Conservation (phyloP, 2,329 filamentous ascomycete species). For the Magnaporthales sp. region DNA sequence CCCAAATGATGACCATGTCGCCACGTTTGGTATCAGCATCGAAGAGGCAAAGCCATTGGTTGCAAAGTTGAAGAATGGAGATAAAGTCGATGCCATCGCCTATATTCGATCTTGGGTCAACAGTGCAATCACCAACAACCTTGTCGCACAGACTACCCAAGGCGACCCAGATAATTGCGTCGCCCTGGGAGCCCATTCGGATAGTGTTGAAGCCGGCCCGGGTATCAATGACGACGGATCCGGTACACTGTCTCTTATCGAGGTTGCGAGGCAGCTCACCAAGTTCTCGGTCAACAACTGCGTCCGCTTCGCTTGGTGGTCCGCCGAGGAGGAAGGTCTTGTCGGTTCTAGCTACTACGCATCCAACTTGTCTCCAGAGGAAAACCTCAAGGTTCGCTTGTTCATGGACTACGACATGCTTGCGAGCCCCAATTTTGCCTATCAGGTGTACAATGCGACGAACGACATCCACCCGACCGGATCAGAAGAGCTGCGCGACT, state of each 20-base stretch:
- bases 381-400: constrained; percentile 53
- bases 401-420: constrained; percentile 68
- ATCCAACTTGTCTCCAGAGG: constrained; percentile 40
- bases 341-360: constrained; percentile 57
- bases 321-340: constrained; percentile 58
- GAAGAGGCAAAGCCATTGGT: not conserved
- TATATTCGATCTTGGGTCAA: constrained; percentile 31
- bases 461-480: constrained; percentile 63
- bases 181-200: not conserved
- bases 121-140: not conserved
- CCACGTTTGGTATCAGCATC: not conserved
- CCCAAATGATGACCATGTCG: not conserved
- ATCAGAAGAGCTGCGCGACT: constrained; percentile 57
- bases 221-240: not conserved
- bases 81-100: constrained; percentile 42
- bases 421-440: constrained; percentile 55
- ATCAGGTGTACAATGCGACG: constrained; percentile 63
- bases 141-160: not conserved
- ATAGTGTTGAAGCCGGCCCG: not conserved
- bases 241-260: not conserved
- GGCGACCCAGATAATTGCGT: not conserved
- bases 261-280: not conserved
- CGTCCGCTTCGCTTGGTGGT: constrained; percentile 61
- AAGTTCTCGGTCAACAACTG: constrained; percentile 54
- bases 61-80: constrained; percentile 38